Conservation (phyloP, 805 yeast species). For the Grigorovia humatica region DNA sequence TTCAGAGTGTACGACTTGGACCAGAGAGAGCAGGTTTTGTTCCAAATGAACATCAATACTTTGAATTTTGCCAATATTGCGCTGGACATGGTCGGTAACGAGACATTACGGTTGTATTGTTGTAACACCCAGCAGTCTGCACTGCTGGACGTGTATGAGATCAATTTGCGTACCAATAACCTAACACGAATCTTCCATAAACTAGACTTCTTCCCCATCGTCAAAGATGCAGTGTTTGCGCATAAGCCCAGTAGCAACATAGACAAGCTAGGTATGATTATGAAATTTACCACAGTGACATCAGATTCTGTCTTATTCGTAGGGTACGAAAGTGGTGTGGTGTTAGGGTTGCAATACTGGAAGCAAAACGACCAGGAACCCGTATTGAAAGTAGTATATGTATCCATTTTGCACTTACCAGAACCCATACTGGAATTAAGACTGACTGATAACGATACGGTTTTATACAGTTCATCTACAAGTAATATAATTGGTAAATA, state of each 20-base stretch:
- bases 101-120: conserved; percentile 15
- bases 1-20: conserved; percentile 12
- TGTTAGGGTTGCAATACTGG: conserved; percentile 16
- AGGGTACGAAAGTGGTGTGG: conserved; percentile 25
- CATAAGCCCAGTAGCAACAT: conserved; percentile 3
- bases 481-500: not conserved
- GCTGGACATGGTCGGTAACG: conserved; percentile 3
- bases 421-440: conserved; percentile 20
- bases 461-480: conserved; percentile 17
- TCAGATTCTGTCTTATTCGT: conserved; percentile 10
- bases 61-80: conserved; percentile 25
- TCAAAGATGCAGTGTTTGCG: conserved; percentile 5
- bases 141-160: conserved; percentile 19
- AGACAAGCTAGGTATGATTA: conserved; percentile 23
- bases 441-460: not conserved
- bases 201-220: conserved; percentile 10
- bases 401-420: conserved; percentile 21
- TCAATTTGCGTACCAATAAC: conserved; percentile 9
- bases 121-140: conserved; percentile 25
- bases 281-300: conserved; percentile 14
- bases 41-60: conserved; percentile 25
- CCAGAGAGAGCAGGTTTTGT: conserved; percentile 4
- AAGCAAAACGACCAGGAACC: not conserved
- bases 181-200: conserved; percentile 16
- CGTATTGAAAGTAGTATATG: conserved; percentile 13